These are phyloP conservation scores for Dactylellina cionopaga DNA, from an alignment of 2,329 filamentous ascomycete species.

Conservation along the genomic window DNA sequence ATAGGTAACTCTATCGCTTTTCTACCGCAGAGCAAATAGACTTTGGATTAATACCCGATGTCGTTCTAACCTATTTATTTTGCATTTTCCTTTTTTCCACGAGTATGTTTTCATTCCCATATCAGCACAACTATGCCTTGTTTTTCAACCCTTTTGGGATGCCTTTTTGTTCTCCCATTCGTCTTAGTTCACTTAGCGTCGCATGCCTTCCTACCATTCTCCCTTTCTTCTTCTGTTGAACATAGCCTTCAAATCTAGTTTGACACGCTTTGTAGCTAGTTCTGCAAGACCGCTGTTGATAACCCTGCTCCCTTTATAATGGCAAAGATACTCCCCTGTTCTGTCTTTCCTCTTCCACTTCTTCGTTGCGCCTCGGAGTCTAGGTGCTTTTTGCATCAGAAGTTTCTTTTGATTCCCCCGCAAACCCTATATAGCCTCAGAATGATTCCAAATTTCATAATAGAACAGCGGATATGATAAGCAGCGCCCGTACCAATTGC, in stretches of 20 bases:
- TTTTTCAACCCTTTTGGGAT: no score
- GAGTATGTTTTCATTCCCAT: no score
- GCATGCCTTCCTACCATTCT: constrained; percentile 19
- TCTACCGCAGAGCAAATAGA: no score
- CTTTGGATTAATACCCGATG: no score
- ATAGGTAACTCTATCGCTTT: no score
- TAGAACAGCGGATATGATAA: constrained; percentile 1
- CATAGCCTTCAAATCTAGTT: neutral
- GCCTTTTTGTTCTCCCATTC: no score
- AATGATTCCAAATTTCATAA: neutral
- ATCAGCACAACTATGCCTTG: no score
- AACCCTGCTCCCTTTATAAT: neutral
- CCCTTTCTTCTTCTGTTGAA: neutral
- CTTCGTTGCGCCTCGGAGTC: neutral
- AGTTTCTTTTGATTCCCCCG: neutral
- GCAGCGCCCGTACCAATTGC: constrained; percentile 14
- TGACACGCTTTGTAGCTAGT: no score
- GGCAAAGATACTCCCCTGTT: constrained; percentile 4
- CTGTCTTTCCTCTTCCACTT: neutral
- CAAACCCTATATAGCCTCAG: neutral
- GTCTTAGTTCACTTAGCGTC: constrained; percentile 51
- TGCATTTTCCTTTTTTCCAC: no score
- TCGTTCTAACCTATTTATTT: no score
- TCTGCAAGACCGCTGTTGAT: neutral
- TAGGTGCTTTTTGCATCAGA: neutral